Percentiles rank a stretch among this genome's conserved stretches.
Conservation (phyloP, 306 rosid genomes). For the Cucumis melo region DNA sequence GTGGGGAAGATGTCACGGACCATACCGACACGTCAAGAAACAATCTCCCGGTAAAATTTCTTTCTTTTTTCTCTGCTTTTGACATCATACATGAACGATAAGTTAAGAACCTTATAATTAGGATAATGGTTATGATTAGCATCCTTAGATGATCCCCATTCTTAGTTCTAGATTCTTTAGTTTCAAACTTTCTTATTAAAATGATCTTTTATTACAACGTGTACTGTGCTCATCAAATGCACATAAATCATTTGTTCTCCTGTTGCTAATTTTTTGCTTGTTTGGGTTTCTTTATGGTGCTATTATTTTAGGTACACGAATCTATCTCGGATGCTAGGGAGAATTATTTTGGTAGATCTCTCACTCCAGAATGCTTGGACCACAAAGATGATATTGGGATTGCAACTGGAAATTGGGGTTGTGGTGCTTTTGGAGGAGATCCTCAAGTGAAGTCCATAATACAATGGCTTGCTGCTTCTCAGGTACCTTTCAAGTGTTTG, state of each 20-base stretch:
- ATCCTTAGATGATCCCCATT: background rate
- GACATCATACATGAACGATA: background rate
- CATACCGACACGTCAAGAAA: background rate
- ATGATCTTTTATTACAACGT: background rate
- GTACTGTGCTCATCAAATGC: background rate
- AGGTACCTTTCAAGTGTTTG: slow-evolving; percentile 36
- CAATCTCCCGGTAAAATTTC: slow-evolving; percentile 12
- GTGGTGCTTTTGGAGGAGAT: slow-evolving; percentile 96
- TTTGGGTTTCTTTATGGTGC: background rate
- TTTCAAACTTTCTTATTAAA: background rate
- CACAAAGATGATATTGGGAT: slow-evolving; percentile 35
- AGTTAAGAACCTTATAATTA: background rate
- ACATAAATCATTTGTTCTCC: background rate
- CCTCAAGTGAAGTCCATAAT: slow-evolving; percentile 73
- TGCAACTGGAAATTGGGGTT: slow-evolving; percentile 97
- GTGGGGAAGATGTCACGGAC: slow-evolving; percentile 9
- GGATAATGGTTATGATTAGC: background rate
- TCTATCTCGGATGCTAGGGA: slow-evolving; percentile 21
- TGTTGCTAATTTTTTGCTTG: background rate
- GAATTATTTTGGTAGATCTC: slow-evolving; percentile 14
- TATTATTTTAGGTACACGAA: slow-evolving; percentile 21
- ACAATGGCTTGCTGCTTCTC: slow-evolving; percentile 98
- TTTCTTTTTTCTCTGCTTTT: slow-evolving; percentile 10
- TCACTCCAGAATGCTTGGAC: slow-evolving; percentile 16
- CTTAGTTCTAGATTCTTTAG: background rate